Evolutionary conservation across 768 basidiomycete species (phyloP).

Genomic region (Naganishia vaughanmartiniae): DNA sequence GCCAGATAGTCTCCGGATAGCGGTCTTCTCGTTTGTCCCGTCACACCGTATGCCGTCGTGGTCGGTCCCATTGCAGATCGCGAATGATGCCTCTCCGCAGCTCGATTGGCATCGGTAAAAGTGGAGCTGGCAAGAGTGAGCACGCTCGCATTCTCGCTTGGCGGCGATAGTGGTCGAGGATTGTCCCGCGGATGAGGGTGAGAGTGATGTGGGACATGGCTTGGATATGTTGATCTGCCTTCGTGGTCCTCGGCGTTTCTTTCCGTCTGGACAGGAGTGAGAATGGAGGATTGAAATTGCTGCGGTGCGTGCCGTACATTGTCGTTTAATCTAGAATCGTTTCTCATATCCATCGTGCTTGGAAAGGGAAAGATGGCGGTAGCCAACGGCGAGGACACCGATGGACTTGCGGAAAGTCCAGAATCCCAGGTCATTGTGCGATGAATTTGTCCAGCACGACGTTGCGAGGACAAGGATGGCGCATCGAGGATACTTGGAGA

Average conservation of each 20-base stretch:
- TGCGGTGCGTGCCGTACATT: background rate
- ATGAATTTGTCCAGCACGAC: conserved; percentile 8
- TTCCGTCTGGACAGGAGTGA: background rate
- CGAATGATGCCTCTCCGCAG: background rate
- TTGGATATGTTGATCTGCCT: background rate
- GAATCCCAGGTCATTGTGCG: conserved; percentile 23
- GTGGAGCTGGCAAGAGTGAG: conserved; percentile 91
- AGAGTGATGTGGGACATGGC: conserved; percentile 81
- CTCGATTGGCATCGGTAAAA: conserved; percentile 57
- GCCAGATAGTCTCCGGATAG: background rate
- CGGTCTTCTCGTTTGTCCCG: too few species aligned
- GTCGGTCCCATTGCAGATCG: background rate
- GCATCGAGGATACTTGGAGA: background rate
- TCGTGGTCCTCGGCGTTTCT: background rate
- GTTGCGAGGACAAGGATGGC: background rate
- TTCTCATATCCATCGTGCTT: background rate
- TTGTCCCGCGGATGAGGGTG: conserved; percentile 93
- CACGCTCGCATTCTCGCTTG: conserved; percentile 85
- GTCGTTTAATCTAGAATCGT: background rate
- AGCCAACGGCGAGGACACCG: conserved; percentile 28
- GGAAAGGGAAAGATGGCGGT: background rate
- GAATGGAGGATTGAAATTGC: background rate
- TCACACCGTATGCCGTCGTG: too few species aligned
- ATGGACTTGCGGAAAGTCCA: background rate
- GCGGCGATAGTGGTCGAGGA: conserved; percentile 85